Evolutionary conservation across 495 filamentous ascomycete species (phyloP), one percentile per base, ranked within the genome.

Genomic region (Hyphodiscus hymeniophilus): DNA sequence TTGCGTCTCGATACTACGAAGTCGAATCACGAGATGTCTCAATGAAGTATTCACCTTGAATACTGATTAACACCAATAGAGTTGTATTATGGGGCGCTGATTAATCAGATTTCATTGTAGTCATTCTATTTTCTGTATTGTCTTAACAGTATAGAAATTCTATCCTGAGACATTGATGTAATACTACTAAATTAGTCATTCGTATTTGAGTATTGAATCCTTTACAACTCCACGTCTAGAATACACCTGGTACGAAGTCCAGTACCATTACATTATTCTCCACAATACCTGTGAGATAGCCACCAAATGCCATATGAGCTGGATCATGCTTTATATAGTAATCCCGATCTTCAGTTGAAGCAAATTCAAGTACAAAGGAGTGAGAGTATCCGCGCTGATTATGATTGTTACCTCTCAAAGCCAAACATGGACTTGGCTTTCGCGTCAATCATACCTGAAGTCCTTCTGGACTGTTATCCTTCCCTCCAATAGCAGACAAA

Each of bases 381-480:
- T 87, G 78, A 1, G 73, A 73, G 43, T 42, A 58, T 41, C 38
- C 49, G n/a, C 24, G 24, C 43, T 52, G 35, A 2, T 12, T 13
- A 45, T 38, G 5, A 43, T 11, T 16, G 15, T 17, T 16, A 31
- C 8, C 6, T 6, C 12, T 7, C 28, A 35, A 15, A 47, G 17
- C 31, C 30, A 31, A 15, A 3, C 15, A 22, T 18, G n/a, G 30
- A n/a, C n/a, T n/a, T 33, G 7, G 30, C 8, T 28, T 20, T n/a
- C n/a, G n/a, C n/a, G n/a, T n/a, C n/a, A n/a, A 11, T 45, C 58
- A 45, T 66, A 85, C 82, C 57, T 80, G 71, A 5, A 71, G 58
- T 3, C 74, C 80, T 61, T 87, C 83, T 0, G 62, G 60, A 1
- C 79, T 85, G 55, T 80, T 84, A 51, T 87, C 74, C 41, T 55